Evolutionary conservation across 2,329 filamentous ascomycete species (phyloP).

Genomic region (Apiospora kogelbergensis): DNA sequence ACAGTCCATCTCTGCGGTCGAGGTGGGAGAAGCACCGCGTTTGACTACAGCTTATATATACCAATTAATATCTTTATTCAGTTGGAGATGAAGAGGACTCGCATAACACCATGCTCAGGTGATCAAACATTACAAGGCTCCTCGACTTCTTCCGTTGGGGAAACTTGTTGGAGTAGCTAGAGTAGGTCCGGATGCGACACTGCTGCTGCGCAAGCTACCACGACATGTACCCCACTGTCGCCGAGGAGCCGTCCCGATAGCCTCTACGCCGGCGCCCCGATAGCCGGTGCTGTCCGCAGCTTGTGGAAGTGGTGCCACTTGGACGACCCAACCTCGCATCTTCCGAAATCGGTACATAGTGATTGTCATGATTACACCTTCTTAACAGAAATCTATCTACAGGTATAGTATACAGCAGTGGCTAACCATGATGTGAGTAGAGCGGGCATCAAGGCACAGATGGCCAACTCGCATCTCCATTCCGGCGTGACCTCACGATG

Average conservation of each 20-base stretch:
- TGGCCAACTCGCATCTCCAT: background rate
- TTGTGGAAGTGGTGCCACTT: background rate
- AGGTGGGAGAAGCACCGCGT: background rate
- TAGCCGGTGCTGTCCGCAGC: background rate
- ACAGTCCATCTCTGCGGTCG: no score
- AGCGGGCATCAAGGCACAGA: background rate
- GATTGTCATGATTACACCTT: background rate
- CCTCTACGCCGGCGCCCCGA: background rate
- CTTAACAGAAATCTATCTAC: background rate
- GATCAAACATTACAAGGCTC: background rate
- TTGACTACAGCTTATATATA: background rate
- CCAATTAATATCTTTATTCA: background rate
- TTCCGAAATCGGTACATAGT: background rate
- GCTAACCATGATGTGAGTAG: background rate
- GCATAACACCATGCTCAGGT: background rate
- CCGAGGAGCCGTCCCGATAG: conserved; percentile 1
- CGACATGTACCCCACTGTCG: background rate
- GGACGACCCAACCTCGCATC: background rate
- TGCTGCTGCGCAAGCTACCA: background rate
- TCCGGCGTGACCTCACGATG: background rate
- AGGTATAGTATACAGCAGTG: background rate
- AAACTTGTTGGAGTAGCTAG: no score
- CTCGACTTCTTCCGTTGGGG: background rate
- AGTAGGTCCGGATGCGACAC: background rate
- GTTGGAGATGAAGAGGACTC: background rate